These are phyloP conservation scores for Eremothecium gossypii DNA, from an alignment of 1,139 yeast species.

Conservation along the genomic window DNA sequence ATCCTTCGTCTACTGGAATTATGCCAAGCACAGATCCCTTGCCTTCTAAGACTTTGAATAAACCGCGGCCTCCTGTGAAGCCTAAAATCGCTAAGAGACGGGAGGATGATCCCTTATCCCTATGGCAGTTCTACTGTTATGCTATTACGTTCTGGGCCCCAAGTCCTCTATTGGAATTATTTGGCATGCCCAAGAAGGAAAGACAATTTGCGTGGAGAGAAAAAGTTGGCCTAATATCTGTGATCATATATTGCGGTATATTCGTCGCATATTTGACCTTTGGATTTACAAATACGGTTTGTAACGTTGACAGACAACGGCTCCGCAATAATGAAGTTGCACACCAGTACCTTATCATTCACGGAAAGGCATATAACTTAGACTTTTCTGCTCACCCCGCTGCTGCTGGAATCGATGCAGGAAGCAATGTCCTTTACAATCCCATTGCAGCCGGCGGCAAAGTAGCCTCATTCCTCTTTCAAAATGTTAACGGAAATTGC, in stretches of 20 bases:
- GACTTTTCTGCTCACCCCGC: slow-evolving; percentile 66
- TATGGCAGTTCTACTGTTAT: slow-evolving; percentile 79
- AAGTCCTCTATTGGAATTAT: slow-evolving; percentile 55
- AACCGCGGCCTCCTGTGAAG: slow-evolving; percentile 6
- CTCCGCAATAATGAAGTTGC: slow-evolving; percentile 50
- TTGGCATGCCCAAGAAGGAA: slow-evolving; percentile 70
- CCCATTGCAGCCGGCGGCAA: slow-evolving; percentile 82
- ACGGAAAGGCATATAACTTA: slow-evolving; percentile 74
- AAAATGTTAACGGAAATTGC: slow-evolving; percentile 93
- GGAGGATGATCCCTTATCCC: slow-evolving; percentile 36
- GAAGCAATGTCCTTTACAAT: slow-evolving; percentile 67
- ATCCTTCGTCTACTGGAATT: slow-evolving; percentile 67
- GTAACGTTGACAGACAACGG: slow-evolving; percentile 45
- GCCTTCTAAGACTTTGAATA: slow-evolving; percentile 10
- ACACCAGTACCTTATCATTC: slow-evolving; percentile 58
- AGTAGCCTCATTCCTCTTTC: slow-evolving; percentile 85
- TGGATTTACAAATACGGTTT: slow-evolving; percentile 84
- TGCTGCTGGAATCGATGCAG: slow-evolving; percentile 65
- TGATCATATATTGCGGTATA: slow-evolving; percentile 66
- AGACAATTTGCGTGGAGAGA: slow-evolving; percentile 97
- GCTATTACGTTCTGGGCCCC: slow-evolving; percentile 89
- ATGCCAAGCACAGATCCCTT: slow-evolving; percentile 40
- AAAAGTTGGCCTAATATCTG: slow-evolving; percentile 73
- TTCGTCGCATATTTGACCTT: slow-evolving; percentile 80
- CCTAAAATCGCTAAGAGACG: slow-evolving; percentile 7